A percentile compares a stretch with the other conserved stretches of the same genome.
Conservation (phyloP, 2,329 filamentous ascomycete species). For the Cylindrodendrum hubeiense region DNA sequence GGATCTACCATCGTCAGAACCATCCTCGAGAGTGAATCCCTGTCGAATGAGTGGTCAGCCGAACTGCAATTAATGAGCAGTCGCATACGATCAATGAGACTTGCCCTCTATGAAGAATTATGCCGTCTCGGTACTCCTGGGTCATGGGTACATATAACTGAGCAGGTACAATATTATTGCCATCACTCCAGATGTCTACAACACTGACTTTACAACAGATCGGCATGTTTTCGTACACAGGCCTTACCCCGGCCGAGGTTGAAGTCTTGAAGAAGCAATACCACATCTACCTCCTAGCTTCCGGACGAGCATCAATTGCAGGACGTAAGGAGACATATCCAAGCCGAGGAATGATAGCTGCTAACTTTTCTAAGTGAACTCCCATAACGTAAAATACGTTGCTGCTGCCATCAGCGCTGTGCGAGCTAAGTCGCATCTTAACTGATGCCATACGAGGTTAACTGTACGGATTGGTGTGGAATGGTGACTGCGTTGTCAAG, state of each 20-base stretch:
- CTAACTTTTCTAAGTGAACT: constrained; percentile 63
- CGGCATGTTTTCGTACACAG: constrained; percentile 98
- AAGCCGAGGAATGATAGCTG: constrained; percentile 66
- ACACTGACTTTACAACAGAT: constrained; percentile 67
- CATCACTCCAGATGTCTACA: neutral
- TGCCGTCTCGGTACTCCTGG: constrained; percentile 88
- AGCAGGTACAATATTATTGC: constrained; percentile 58
- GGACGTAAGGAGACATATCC: constrained; percentile 57
- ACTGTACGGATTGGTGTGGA: neutral
- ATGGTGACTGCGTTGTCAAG: neutral
- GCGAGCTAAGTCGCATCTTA: constrained; percentile 9
- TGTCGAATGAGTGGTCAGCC: constrained; percentile 92
- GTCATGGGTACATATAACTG: constrained; percentile 94
- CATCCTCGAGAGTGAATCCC: constrained; percentile 82
- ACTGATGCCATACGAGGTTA: neutral
- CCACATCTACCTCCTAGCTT: constrained; percentile 77
- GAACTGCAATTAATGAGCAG: constrained; percentile 94
- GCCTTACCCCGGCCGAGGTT: constrained; percentile 79
- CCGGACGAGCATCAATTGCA: constrained; percentile 35
- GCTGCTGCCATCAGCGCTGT: constrained; percentile 89
- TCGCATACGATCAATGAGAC: constrained; percentile 91
- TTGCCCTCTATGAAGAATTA: constrained; percentile 81
- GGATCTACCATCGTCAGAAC: constrained; percentile 88
- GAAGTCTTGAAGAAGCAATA: constrained; percentile 74
- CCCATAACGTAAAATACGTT: constrained; percentile 90